Base-by-base conservation (phyloP, 805 yeast genomes). In the Candida nemodendra region DNA sequence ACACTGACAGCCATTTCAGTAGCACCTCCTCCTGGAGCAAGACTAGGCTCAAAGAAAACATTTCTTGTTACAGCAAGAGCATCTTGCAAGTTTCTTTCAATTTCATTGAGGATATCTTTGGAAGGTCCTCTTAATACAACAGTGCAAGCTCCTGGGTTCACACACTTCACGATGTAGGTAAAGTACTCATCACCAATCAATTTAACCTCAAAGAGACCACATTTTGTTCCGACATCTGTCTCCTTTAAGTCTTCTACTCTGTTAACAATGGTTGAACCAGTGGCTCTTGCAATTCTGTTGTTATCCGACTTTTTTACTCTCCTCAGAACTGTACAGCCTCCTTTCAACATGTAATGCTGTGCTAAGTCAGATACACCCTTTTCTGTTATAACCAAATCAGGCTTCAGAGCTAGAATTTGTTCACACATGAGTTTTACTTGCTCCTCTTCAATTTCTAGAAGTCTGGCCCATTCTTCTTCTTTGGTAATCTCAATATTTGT, bases 11-110 rank as follows among this genome's bases (percentile, higher is more conserved):
- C 98, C 98, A 93, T 93, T 69, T 93, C 99, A 19, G 97, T 91
- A 36, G 99, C 99, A 54, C 99, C 99, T 44, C 99, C 99, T 55
- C 99, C 99, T 34, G 99, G 99, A 2, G 96, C 76, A 58, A 93
- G 75, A 28, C 90, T 79, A 36, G 99, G 99, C 62, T 91, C 95
- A 52, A 91, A 81, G 73, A 88, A 76, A 24, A 93, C 96, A 59
- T 93, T 93, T 64, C 96, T 79, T 14, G 98, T 81, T 31, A 93
- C 99, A 3, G 96, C 91, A 95, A 93, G 85, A 30, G 99, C 99
- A 65, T 93, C 99, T 61, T 93, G 97, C 59, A 93, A 73, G 62
- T 93, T 93, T 61, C 99, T 81, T 59, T 93, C 99, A 56, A 93
- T 80, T 72, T 93, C 99, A 65, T 89, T 90, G 51, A 93, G 71